A percentile compares a stretch with the other conserved stretches of the same genome.
These are phyloP conservation scores for Neurospora tetraspora DNA, from an alignment of 495 filamentous ascomycete species.

Conservation along the genomic window DNA sequence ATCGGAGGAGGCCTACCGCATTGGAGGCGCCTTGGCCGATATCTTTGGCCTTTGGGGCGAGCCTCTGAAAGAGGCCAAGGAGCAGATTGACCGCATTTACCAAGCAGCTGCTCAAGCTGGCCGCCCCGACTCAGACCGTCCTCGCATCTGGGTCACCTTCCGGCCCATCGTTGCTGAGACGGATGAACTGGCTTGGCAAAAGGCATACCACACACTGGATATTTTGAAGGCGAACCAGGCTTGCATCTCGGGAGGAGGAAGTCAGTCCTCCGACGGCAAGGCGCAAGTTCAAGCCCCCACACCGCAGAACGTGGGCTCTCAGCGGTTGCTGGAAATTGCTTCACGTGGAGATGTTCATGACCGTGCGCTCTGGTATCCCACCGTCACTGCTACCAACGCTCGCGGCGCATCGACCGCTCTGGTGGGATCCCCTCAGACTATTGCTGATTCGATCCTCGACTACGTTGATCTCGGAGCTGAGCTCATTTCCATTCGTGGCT, in stretches of 20 bases:
- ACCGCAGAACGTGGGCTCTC: constrained; percentile 45
- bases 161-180: constrained; percentile 45
- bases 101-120: constrained; percentile 38
- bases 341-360: constrained; percentile 44
- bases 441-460: constrained; percentile 40
- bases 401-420: constrained; percentile 46
- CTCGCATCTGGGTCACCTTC: constrained; percentile 48
- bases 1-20: constrained; percentile 41
- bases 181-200: constrained; percentile 44
- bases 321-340: constrained; percentile 43
- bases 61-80: constrained; percentile 44
- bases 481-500: constrained; percentile 44
- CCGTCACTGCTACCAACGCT: constrained; percentile 44
- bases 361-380: constrained; percentile 46
- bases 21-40: constrained; percentile 41
- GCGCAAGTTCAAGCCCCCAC: constrained; percentile 12
- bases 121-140: constrained; percentile 25
- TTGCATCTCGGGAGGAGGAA: neutral
- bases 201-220: constrained; percentile 40
- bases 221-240: constrained; percentile 20
- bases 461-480: constrained; percentile 44
- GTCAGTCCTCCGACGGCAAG: neutral
- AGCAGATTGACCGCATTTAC: constrained; percentile 45
- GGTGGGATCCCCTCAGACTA: constrained; percentile 39
- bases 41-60: constrained; percentile 50